A percentile compares a stretch with the other conserved stretches of the same genome.
Evolutionary conservation across 768 basidiomycete species (phyloP).

Genomic region (Phylloporus sp.): DNA sequence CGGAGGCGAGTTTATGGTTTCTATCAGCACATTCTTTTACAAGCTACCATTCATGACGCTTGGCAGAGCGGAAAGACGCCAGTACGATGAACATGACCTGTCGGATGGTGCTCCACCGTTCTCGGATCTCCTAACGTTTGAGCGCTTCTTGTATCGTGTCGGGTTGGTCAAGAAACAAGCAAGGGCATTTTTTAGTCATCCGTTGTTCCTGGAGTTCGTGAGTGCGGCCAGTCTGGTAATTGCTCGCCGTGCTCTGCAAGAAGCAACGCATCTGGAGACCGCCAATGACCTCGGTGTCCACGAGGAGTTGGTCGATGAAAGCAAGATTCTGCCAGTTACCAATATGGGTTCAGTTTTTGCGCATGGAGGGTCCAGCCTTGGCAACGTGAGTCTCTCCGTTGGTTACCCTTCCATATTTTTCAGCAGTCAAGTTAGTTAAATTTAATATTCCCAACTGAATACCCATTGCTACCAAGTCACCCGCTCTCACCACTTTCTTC

Average conservation of each 20-base stretch:
- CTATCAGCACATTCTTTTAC: slow-evolving; percentile 42
- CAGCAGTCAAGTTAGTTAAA: not conserved
- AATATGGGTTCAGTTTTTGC: slow-evolving; percentile 12
- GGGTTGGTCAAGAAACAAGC: slow-evolving; percentile 36
- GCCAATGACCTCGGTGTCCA: not conserved
- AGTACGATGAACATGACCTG: not conserved
- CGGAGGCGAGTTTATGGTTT: slow-evolving; percentile 38
- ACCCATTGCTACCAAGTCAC: not conserved
- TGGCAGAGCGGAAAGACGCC: slow-evolving; percentile 7
- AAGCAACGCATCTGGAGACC: slow-evolving; percentile 16
- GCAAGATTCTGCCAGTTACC: slow-evolving; percentile 1
- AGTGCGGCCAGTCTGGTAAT: slow-evolving; percentile 8
- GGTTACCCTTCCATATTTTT: too few species aligned
- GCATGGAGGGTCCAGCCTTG: slow-evolving; percentile 21
- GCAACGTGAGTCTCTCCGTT: slow-evolving; percentile 21
- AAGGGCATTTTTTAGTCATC: slow-evolving; percentile 34
- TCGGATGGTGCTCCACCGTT: slow-evolving; percentile 35
- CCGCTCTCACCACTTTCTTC: not conserved
- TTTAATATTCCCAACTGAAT: slow-evolving; percentile 1
- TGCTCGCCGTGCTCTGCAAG: slow-evolving; percentile 19
- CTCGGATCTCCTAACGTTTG: slow-evolving; percentile 38
- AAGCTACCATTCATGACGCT: slow-evolving; percentile 48
- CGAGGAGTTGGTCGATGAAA: not conserved
- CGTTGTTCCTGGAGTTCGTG: slow-evolving; percentile 45
- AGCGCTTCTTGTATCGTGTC: slow-evolving; percentile 46